Conservation (phyloP, 1,284 basidiomycete genomes). For the Marasmius tenuissimus region DNA sequence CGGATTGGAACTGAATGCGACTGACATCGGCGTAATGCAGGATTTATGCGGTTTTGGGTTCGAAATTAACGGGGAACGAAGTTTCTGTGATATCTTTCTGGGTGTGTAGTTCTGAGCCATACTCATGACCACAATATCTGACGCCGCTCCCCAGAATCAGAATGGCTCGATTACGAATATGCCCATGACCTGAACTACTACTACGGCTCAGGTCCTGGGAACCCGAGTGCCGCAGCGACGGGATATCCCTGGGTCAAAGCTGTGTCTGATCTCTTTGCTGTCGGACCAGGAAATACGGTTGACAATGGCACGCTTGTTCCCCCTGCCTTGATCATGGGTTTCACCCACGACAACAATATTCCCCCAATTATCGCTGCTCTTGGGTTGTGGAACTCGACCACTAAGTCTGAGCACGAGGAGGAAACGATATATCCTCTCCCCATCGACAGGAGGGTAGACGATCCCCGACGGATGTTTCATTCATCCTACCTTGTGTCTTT, state of each 20-base stretch:
- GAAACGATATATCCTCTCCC: slow-evolving; percentile 35
- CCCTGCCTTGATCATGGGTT: slow-evolving; percentile 40
- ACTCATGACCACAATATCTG: background rate
- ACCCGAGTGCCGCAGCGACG: slow-evolving; percentile 37
- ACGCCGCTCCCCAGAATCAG: slow-evolving; percentile 40
- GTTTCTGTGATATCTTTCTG: slow-evolving; percentile 38
- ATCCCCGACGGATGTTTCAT: slow-evolving; percentile 34
- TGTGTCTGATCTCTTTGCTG: slow-evolving; percentile 34
- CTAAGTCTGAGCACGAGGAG: background rate
- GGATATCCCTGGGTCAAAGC: slow-evolving; percentile 42
- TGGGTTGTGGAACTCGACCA: slow-evolving; percentile 41
- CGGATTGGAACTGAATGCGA: slow-evolving; percentile 30
- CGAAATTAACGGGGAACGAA: slow-evolving; percentile 36
- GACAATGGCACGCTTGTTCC: slow-evolving; percentile 30
- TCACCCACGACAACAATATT: slow-evolving; percentile 47
- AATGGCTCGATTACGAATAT: slow-evolving; percentile 52
- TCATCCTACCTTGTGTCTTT: slow-evolving; percentile 40
- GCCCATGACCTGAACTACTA: slow-evolving; percentile 57
- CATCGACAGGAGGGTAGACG: slow-evolving; percentile 19
- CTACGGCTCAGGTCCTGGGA: slow-evolving; percentile 45
- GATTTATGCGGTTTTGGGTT: slow-evolving; percentile 42
- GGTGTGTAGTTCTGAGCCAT: slow-evolving; percentile 17
- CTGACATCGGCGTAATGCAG: slow-evolving; percentile 41
- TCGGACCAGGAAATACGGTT: slow-evolving; percentile 27
- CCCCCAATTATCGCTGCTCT: slow-evolving; percentile 42